phyloP scores from a whole-genome alignment of 2,329 filamentous ascomycete genomes.

The Beauveria brongniartii region DNA sequence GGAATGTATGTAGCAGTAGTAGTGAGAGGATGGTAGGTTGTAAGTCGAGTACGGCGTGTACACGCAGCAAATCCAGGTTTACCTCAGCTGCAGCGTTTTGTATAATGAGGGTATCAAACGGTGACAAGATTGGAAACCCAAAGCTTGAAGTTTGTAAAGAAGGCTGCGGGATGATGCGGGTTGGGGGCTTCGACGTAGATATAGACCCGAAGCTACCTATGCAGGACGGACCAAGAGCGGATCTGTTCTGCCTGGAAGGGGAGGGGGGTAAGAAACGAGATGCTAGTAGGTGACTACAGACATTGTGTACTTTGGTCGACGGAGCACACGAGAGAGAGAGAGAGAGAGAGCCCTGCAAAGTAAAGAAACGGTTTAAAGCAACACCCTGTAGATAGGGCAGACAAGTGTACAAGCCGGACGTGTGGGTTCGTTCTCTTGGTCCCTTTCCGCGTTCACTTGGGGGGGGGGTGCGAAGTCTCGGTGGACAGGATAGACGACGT shows the following conservation, averaged over 20 bases:
- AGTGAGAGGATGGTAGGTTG: neutral
- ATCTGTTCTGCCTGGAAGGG: neutral
- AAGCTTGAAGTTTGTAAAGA: neutral
- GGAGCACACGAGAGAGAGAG: neutral
- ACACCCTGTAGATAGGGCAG: conserved; percentile 5
- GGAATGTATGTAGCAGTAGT: neutral
- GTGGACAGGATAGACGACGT: neutral
- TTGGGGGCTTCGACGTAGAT: conserved; percentile 11
- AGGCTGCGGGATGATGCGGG: conserved; percentile 11
- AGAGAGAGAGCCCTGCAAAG: neutral
- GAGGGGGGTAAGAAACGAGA: neutral
- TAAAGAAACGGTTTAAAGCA: neutral
- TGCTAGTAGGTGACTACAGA: conserved; percentile 9
- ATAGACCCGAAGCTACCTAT: conserved; percentile 11
- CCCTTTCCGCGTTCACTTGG: neutral
- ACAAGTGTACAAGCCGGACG: neutral
- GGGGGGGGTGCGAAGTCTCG: neutral
- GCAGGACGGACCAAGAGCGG: conserved; percentile 9
- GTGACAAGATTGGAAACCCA: neutral
- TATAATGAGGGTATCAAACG: neutral
- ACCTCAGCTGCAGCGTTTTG: neutral
- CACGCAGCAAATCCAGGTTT: neutral
- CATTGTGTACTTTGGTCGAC: conserved; percentile 2
- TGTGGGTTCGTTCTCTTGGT: conserved; percentile 2
- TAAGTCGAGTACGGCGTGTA: neutral